Base-by-base conservation (phyloP, 768 basidiomycete genomes). In the Rhizopogon vesiculosus region DNA sequence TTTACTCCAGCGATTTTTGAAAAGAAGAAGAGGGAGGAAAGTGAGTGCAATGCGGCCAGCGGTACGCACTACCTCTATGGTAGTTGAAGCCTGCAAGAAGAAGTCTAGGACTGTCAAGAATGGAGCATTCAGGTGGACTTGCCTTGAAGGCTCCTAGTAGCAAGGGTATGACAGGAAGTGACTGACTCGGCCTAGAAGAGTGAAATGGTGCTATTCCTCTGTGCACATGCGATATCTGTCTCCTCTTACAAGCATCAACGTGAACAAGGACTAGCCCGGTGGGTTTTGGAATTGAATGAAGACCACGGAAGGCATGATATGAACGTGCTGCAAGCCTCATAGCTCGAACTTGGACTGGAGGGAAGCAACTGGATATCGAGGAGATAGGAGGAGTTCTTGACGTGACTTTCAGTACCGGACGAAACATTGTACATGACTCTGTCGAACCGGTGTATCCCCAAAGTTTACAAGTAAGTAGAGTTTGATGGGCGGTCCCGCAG, bases 21-120 rank as follows among this genome's bases (percentile, higher is more conserved):
- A 59, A 51, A 89, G 68, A 56, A 91, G 64, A 33, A 89, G 66
- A 22, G 91, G 91, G 12, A 91, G 73, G 58, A 93, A 83, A 0
- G 89, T 91, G 33, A 93, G 75, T 0, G 82, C 84, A 50, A 93
- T 76, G 55, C 91, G 81, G 43, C 78, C 84, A 42, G 82, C 81
- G 7, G 84, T 89, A 46, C 86, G 80, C 15, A 83, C 81, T n/a
- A 87, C 42, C 63, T 87, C 85, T 49, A 93, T 74, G 0, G 85
- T 79, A n/a, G 83, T 79, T 4, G 91, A 90, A 1, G 87, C 78
- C 91, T 93, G 59, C 9, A 42, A 16, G 16, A 28, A 13, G 13
- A 45, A 51, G 39, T 55, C n/a, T 7, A 48, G 48, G 49, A 35
- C 41, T 39, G 48, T 54, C 56, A 40, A 38, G 18, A 9, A 46